Evolutionary conservation across 1,284 basidiomycete species (phyloP), one percentile per base, ranked within the genome.

Genomic region (Boletus mariae): DNA sequence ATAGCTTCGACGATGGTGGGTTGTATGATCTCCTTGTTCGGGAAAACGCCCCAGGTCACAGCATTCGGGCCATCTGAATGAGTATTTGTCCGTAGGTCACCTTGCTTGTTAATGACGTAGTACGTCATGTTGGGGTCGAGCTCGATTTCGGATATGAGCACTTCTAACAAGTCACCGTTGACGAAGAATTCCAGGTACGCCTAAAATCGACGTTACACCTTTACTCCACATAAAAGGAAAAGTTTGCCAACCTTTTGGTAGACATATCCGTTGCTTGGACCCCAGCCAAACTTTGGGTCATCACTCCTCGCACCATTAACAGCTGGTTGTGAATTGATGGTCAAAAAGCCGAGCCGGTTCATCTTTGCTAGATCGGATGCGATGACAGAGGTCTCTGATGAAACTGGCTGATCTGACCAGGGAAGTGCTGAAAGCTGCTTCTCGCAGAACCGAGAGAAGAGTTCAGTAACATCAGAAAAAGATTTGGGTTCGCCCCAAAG

Each of bases 41-140:
- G 96, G 81, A 98, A 99, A 6, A 97, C 94, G 60, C 96, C 97
- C 97, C 96, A 99, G 0, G 97, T 99, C 45, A 99, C 97, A 7
- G 97, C 97, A 65, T 98, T 99, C 37, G 96, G 94, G 8, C 94
- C 92, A 34, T 96, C 92, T 1, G 88, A 88, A 57, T 89, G 85
- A 32, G 87, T 93, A 77, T 99, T 99, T 50, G 95, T 98, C 52
- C 85, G 80, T 62, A 98, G 80, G 67, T 98, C 95, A 45, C 97
- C 97, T 58, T 85, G 83, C 67, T 84, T 88, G 76, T 94, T 93
- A 69, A 94, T 94, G 49, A 95, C 94, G 66, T 98, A 95, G 78
- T 99, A 99, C 5, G 94, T 99, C 70, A 98, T 91, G 63, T 90
- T 84, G 53, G 84, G 82, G 66, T 98, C 92, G 41, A 84, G 80